These are phyloP conservation scores for Leonotis leonurus DNA, from an alignment of 257 asterid species.

Conservation along the genomic window DNA sequence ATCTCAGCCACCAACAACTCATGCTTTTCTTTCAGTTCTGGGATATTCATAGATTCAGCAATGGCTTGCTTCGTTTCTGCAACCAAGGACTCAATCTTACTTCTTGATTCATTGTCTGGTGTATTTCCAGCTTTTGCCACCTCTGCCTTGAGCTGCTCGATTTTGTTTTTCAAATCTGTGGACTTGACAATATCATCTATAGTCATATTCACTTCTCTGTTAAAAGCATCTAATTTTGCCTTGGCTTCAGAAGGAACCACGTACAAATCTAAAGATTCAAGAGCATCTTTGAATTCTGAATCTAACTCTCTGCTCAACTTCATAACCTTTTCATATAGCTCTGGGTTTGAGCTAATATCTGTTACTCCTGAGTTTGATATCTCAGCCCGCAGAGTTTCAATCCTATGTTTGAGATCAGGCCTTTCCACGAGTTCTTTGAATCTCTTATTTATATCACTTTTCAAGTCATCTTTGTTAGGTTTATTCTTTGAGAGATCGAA, in stretches of 20 bases:
- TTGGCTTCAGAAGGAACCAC: constrained; percentile 31
- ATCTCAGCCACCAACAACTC: constrained; percentile 48
- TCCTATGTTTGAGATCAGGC: constrained; percentile 50
- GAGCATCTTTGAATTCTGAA: constrained; percentile 33
- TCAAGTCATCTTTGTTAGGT: constrained; percentile 32
- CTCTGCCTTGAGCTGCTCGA: constrained; percentile 51
- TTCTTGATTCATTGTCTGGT: constrained; percentile 39
- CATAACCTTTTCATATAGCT: constrained; percentile 45
- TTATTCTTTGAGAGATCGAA: constrained; percentile 29
- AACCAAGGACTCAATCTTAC: constrained; percentile 47
- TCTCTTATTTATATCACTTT: constrained; percentile 50
- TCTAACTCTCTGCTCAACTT: constrained; percentile 42
- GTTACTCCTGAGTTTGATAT: constrained; percentile 43
- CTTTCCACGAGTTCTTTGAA: constrained; percentile 37
- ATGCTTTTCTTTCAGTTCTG: constrained; percentile 46
- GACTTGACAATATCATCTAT: constrained; percentile 45
- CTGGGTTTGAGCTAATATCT: constrained; percentile 30
- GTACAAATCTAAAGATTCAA: constrained; percentile 43
- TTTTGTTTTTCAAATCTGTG: constrained; percentile 52
- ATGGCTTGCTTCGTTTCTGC: constrained; percentile 51
- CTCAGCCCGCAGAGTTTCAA: constrained; percentile 49
- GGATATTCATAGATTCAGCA: constrained; percentile 30
- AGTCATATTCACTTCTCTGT: constrained; percentile 32
- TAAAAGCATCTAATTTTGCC: constrained; percentile 33
- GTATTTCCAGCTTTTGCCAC: constrained; percentile 44